These are phyloP conservation scores for Puccinellia tenuiflora DNA, from an alignment of 176 grass and related monocot genomes.

Conservation along the genomic window DNA sequence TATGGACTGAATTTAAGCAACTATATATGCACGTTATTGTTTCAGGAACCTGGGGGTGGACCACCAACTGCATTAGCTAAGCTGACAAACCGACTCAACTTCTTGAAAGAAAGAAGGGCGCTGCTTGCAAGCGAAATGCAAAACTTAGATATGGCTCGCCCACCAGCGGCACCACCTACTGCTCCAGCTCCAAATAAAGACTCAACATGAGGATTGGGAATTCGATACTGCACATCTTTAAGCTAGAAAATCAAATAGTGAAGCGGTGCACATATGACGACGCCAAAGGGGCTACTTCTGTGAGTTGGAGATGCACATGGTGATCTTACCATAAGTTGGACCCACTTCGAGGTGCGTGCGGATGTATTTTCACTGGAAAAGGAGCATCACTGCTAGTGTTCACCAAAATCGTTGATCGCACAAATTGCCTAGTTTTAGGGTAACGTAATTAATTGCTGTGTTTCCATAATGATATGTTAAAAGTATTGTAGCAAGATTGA, in stretches of 20 bases:
- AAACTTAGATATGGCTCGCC: slow-evolving; percentile 41
- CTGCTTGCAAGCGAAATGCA: slow-evolving; percentile 70
- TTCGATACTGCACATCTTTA: background rate
- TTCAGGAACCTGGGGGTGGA: slow-evolving; percentile 56
- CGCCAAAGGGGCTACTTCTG: background rate
- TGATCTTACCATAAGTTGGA: slow-evolving; percentile 8
- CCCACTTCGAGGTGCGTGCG: slow-evolving; percentile 1
- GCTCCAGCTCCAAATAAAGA: slow-evolving; percentile 23
- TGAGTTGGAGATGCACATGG: background rate
- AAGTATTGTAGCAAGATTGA: slow-evolving; percentile 9
- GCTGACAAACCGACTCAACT: slow-evolving; percentile 77
- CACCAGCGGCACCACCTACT: background rate
- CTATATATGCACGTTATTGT: slow-evolving; percentile 16
- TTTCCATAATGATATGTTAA: slow-evolving; percentile 1
- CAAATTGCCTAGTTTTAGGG: slow-evolving; percentile 12
- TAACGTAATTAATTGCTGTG: slow-evolving; percentile 13
- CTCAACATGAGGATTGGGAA: slow-evolving; percentile 17
- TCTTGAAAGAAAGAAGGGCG: slow-evolving; percentile 85
- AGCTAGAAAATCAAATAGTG: slow-evolving; percentile 11
- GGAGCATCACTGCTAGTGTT: slow-evolving; percentile 1
- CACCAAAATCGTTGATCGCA: background rate
- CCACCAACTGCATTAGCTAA: slow-evolving; percentile 55
- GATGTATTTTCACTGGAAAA: slow-evolving; percentile 4
- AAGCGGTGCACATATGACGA: background rate
- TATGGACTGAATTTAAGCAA: slow-evolving; percentile 10